Conservation (phyloP, 1,284 basidiomycete genomes). For the Fistulinella staudtii region DNA sequence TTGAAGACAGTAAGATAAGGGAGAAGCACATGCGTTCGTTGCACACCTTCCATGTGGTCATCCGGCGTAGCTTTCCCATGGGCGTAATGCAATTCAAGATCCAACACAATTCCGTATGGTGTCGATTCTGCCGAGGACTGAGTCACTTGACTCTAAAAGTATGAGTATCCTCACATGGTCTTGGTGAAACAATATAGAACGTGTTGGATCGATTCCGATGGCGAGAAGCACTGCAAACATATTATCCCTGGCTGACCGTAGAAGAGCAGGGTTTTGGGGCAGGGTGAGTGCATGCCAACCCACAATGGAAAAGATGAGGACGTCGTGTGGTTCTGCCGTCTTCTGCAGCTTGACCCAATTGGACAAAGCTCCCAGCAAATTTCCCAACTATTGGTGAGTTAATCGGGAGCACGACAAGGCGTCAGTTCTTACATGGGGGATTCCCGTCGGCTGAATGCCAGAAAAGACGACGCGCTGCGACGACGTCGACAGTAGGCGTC, state of each 20-base stretch:
- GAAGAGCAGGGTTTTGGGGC: slow-evolving; percentile 73
- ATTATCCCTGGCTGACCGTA: slow-evolving; percentile 64
- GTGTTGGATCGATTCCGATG: slow-evolving; percentile 77
- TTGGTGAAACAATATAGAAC: slow-evolving; percentile 74
- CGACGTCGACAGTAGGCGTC: slow-evolving; percentile 1
- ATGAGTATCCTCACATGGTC: slow-evolving; percentile 63
- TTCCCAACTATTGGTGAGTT: slow-evolving; percentile 67
- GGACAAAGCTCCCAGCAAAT: slow-evolving; percentile 85
- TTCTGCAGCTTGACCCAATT: slow-evolving; percentile 86
- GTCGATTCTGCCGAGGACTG: slow-evolving; percentile 54
- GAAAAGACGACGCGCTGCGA: slow-evolving; percentile 58
- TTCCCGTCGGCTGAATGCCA: slow-evolving; percentile 82
- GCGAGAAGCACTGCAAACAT: slow-evolving; percentile 85
- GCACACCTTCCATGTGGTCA: slow-evolving; percentile 94
- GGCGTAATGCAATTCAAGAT: slow-evolving; percentile 83
- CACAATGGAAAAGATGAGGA: slow-evolving; percentile 82
- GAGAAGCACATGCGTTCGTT: not conserved
- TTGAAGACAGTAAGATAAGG: slow-evolving; percentile 30
- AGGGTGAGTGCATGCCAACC: slow-evolving; percentile 91
- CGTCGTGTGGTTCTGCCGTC: slow-evolving; percentile 53
- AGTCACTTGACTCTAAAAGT: not conserved
- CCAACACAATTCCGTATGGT: slow-evolving; percentile 92
- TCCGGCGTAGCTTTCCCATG: slow-evolving; percentile 77
- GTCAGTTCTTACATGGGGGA: slow-evolving; percentile 69
- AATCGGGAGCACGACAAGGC: slow-evolving; percentile 1